Evolutionary conservation across 73 alveolate species (phyloP).

Genomic region (Blepharisma japonicum): DNA sequence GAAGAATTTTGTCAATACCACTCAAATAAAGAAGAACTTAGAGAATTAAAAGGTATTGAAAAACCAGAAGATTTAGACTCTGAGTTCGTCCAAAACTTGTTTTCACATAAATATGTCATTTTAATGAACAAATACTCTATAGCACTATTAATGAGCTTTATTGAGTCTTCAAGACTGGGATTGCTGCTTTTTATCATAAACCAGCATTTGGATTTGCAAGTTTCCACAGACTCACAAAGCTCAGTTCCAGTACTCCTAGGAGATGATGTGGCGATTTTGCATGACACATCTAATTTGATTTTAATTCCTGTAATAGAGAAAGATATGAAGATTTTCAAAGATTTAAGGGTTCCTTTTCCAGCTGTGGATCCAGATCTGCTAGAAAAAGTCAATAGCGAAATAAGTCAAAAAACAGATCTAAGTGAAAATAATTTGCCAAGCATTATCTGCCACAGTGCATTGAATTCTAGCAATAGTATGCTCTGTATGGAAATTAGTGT

Average conservation of each 20-base stretch:
- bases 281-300: background rate
- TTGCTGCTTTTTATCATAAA: conserved; percentile 32
- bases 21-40: conserved; percentile 30
- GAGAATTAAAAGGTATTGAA: conserved; percentile 29
- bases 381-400: background rate
- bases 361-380: conserved; percentile 13
- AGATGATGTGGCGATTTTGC: conserved; percentile 11
- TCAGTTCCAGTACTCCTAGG: conserved; percentile 25
- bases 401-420: background rate
- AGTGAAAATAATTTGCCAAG: background rate
- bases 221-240: background rate
- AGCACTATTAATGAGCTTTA: conserved; percentile 16
- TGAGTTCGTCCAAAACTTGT: background rate
- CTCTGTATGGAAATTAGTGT: conserved; percentile 30
- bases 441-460: background rate
- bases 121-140: background rate
- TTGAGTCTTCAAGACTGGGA: conserved; percentile 16
- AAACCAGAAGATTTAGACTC: background rate
- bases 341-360: background rate
- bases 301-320: conserved; percentile 8
- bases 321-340: conserved; percentile 1
- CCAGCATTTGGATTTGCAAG: conserved; percentile 28
- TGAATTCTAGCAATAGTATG: background rate
- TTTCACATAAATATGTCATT: conserved; percentile 16
- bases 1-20: conserved; percentile 17